Evolutionary conservation across 768 basidiomycete species (phyloP), one percentile per base, ranked within the genome.

Genomic region (Cantharellus anzutake): DNA sequence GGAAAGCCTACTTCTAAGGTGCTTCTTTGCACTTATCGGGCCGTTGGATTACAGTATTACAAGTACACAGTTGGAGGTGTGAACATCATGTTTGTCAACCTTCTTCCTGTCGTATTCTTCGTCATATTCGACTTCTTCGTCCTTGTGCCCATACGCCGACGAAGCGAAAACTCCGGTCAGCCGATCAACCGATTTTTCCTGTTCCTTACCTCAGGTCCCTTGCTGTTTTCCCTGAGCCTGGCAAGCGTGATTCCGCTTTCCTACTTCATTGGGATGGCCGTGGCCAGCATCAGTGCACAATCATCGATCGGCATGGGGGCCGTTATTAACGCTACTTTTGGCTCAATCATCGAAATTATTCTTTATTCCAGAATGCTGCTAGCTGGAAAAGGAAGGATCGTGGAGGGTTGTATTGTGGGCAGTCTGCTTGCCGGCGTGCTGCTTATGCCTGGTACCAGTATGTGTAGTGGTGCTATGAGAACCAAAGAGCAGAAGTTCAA

Each of bases 241-340:
- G 79, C 86, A 37, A 89, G 87, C 64, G 90, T 99, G 67, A 98
- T 99, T 64, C 96, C 96, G 0, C 76, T 99, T 20, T 92, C 88
- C 4, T 99, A 99, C 75, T 99, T 99, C 73, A 98, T 99, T 67
- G 96, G 96, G 16, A 97, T 97, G 96, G 96, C 96, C 4, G 96
- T 99, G 62, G 96, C 96, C 2, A 92, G 88, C 51, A 98, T 99
- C 66, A 90, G 86, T n/a, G 96, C 96, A 0, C 96, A 98, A 67
- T 93, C 90, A 0, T 91, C 87, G 1, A 99, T 99, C 62, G 96
- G 96, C 3, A 96, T 98, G 91, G 96, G 96, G 63, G 96, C 96
- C 2, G 94, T 98, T 65, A 98, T 99, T 75, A 99, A 99, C 69
- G 96, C 96, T 2, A 91, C 91, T 1, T 99, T 99, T 66, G 96